Evolutionary conservation across 2,329 filamentous ascomycete species (phyloP).

Genomic region (Pseudogymnoascus sp.): DNA sequence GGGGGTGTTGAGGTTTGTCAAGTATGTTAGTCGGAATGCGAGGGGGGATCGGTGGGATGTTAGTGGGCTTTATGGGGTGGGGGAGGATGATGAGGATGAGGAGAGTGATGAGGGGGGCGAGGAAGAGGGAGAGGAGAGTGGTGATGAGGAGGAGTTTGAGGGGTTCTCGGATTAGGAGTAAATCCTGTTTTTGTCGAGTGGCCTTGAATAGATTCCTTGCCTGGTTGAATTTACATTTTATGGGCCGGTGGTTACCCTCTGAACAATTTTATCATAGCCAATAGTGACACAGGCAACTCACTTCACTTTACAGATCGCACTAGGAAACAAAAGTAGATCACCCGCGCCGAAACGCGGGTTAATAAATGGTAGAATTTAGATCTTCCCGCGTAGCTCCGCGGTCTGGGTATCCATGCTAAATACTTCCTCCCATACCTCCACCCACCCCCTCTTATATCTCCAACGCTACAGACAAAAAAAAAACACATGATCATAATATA

Average conservation of each 20-base stretch:
- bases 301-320: neutral
- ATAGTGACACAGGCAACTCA: neutral
- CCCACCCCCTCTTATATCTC: neutral
- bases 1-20: conserved; percentile 85
- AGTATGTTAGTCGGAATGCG: conserved; percentile 80
- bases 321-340: neutral
- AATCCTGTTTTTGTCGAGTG: neutral
- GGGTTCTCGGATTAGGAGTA: conserved; percentile 42
- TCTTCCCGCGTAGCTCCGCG: neutral
- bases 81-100: conserved; percentile 42
- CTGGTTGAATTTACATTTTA: neutral
- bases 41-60: conserved; percentile 91
- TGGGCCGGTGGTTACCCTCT: neutral
- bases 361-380: conserved; percentile 3
- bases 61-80: conserved; percentile 68
- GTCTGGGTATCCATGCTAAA: conserved; percentile 7
- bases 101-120: conserved; percentile 31
- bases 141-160: conserved; percentile 50
- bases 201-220: neutral
- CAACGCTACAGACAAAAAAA: neutral
- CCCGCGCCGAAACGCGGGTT: neutral
- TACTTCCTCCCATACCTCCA: neutral
- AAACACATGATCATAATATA: conserved; percentile 1
- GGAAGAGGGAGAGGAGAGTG: conserved; percentile 32
- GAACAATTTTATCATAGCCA: no score